Base-by-base conservation (phyloP, 2,329 filamentous ascomycete species). In the Aspergillus floridensis region DNA sequence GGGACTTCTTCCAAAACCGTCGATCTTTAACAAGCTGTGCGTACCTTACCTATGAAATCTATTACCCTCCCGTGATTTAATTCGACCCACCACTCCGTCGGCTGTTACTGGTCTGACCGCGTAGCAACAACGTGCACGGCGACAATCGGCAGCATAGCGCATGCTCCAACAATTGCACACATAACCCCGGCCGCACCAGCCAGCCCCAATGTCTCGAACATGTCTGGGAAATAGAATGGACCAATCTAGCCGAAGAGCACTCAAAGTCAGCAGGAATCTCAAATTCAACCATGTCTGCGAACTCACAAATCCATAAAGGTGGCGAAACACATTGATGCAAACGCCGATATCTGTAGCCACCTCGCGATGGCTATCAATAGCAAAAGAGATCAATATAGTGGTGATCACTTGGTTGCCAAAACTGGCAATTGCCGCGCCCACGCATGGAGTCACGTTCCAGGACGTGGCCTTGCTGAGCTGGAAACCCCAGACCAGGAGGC, bases 331-430 rank as follows among this genome's bases (percentile, higher is more conserved):
- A 3, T 80, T 86, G 62, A 87, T 79, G 62, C 86, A 86, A 0
- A 85, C 83, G 2, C 84, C 85, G 19, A 87, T 78, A 56, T 80
- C 80, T 1, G 80, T 80, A 0, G 83, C 77, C 46, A 84, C 78
- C 29, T 82, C 75, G 2, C 74, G 77, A 61, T 85, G 80, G 65
- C 82, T 84, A 63, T 87, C 85, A 1, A 88, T 81, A 0, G 84
- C 81, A 67, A 86, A 87, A 0, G 85, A 86, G 24, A 86, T 81
- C 48, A 85, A 67, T 2, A 86, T 81, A 0, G 85, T 87, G 0
- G 85, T 87, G 16, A 86, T 78, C 47, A 88, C 81, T 69, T 87
- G 85, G 60, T 86, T 86, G 0, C 85, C 85, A 5, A 78, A 81
- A 0, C 79, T 80, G 0, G 76, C 77, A 61, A 83, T 80, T 2